A percentile compares a stretch with the other conserved stretches of the same genome.
These are phyloP conservation scores for Cryptococcus sp. DNA, from an alignment of 1,284 basidiomycete genomes.

Conservation along the genomic window DNA sequence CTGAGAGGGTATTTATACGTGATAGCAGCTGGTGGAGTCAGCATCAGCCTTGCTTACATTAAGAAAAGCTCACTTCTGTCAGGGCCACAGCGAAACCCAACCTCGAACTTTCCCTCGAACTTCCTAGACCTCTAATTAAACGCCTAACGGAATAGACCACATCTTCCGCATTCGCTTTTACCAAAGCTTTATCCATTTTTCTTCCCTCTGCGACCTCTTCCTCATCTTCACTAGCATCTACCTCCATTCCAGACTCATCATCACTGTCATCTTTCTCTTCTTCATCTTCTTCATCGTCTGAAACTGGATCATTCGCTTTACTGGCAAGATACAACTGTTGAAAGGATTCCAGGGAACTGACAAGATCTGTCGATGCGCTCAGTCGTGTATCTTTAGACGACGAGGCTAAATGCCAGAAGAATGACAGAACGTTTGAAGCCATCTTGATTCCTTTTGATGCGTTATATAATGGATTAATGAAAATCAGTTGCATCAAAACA, in stretches of 20 bases:
- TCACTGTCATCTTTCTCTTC: slow-evolving; percentile 47
- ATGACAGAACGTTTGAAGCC: slow-evolving; percentile 58
- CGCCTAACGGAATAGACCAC: slow-evolving; percentile 82
- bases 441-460: slow-evolving; percentile 7
- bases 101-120: slow-evolving; percentile 85
- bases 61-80: slow-evolving; percentile 66
- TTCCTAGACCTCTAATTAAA: slow-evolving; percentile 79
- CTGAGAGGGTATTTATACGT: slow-evolving; percentile 71
- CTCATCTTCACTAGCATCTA: slow-evolving; percentile 52
- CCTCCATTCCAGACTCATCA: slow-evolving; percentile 9
- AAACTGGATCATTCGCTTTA: slow-evolving; percentile 4
- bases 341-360: slow-evolving; percentile 73
- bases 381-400: slow-evolving; percentile 71
- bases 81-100: slow-evolving; percentile 93
- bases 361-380: slow-evolving; percentile 78
- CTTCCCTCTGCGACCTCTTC: slow-evolving; percentile 48
- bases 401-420: slow-evolving; percentile 94
- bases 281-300: slow-evolving; percentile 51
- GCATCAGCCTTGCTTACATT: slow-evolving; percentile 5
- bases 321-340: slow-evolving; percentile 58
- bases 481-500: too few species aligned
- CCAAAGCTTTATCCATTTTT: slow-evolving; percentile 45
- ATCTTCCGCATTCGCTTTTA: slow-evolving; percentile 72
- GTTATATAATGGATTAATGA: too few species aligned
- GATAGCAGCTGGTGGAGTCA: slow-evolving; percentile 62